Evolutionary conservation across 2,329 filamentous ascomycete species (phyloP), one percentile per base, ranked within the genome.

Genomic region (Xylariaceae sp.): DNA sequence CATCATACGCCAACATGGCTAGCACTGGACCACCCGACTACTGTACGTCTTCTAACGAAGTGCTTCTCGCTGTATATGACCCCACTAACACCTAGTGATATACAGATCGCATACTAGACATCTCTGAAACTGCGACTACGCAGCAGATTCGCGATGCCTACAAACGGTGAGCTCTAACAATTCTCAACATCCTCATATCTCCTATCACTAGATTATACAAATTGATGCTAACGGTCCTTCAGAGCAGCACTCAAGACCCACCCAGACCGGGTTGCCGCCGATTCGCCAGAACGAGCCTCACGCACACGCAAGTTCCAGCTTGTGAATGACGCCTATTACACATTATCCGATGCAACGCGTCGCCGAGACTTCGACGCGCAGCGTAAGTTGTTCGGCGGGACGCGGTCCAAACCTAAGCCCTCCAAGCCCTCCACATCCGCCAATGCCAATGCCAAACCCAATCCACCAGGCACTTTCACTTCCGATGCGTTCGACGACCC

Each of bases 251-350:
- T 97, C 39, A 96, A 94, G 74, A 92, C 90, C 60, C 93, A 97
- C 72, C 93, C 93, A 1, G 94, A 99, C 72, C 89, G 94, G 55
- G 91, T 99, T 33, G 81, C 92, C 23, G 76, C 83, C 61, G 85
- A 92, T 73, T 93, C 91, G 4, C 91, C 92, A 30, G 92, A 97
- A 64, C 90, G 93, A 59, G 73, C 84, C 18, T 73, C 83, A 10
- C 89, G 92, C 67, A 99, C 94, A 5, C 89, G 89, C 67, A 87
- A 87, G 70, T 96, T 96, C 77, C 92, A 96, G 72, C 84, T 89
- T 61, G 89, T 96, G 67, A 96, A 95, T 75, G 92, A 96, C 68
- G 91, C 92, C 58, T 96, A 96, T 79, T 96, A 91, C 72, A 92
- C 90, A 0, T 85, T 97, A 23, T 96, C 90, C 0, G 92, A 97